Evolutionary conservation across 306 rosid species (phyloP).

Genomic region (Datisca glomerata): DNA sequence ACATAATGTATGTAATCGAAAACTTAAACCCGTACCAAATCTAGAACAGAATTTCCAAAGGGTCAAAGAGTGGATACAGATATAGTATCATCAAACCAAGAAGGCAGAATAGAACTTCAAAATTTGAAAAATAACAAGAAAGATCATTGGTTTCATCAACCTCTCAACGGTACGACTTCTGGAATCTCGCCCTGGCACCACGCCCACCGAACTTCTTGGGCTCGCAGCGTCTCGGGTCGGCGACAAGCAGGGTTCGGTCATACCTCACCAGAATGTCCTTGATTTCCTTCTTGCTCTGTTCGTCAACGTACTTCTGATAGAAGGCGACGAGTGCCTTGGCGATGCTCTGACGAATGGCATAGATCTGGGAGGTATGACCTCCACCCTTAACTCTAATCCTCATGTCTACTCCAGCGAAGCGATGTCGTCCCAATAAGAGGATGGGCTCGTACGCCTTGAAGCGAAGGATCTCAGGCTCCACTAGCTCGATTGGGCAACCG

Average conservation of each 20-base stretch:
- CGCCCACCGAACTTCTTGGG: slow-evolving; percentile 54
- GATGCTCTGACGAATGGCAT: slow-evolving; percentile 46
- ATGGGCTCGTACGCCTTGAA: slow-evolving; percentile 44
- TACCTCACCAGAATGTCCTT: slow-evolving; percentile 36
- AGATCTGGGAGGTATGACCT: slow-evolving; percentile 44
- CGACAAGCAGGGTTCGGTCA: slow-evolving; percentile 36
- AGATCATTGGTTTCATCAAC: no score
- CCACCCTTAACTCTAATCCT: slow-evolving; percentile 42
- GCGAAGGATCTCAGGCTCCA: slow-evolving; percentile 40
- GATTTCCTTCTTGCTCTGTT: slow-evolving; percentile 41
- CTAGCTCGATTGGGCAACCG: no score
- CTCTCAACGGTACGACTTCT: slow-evolving; percentile 43
- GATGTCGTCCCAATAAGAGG: slow-evolving; percentile 35
- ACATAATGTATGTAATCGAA: no score
- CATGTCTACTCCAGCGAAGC: slow-evolving; percentile 41
- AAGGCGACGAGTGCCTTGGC: slow-evolving; percentile 42
- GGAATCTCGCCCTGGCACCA: slow-evolving; percentile 47
- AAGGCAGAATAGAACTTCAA: no score
- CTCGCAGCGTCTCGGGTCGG: slow-evolving; percentile 46
- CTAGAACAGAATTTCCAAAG: no score
- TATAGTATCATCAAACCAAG: no score
- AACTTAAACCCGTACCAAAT: no score
- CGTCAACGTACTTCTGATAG: slow-evolving; percentile 45
- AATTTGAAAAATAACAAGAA: no score
- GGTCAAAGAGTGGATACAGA: no score